Conservation (phyloP, 805 yeast species). For the Clavispora santaluciae region DNA sequence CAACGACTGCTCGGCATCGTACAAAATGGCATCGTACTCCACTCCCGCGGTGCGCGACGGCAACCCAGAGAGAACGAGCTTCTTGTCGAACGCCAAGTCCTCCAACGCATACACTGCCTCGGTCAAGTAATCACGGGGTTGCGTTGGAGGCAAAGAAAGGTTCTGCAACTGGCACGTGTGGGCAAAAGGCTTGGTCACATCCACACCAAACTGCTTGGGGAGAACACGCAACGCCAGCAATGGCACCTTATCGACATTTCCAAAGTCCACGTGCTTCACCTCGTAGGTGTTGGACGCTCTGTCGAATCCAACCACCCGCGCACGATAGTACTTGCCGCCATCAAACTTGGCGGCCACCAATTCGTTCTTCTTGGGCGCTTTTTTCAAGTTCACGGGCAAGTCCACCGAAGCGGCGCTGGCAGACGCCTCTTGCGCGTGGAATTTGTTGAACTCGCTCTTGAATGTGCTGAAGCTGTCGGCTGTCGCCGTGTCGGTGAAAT, state of each 20-base stretch:
- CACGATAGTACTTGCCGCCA: conserved; percentile 57
- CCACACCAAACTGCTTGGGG: conserved; percentile 44
- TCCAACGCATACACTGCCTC: conserved; percentile 53
- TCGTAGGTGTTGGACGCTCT: conserved; percentile 38
- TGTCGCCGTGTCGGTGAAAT: conserved; percentile 35
- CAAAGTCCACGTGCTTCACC: conserved; percentile 60
- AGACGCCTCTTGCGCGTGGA: conserved; percentile 35
- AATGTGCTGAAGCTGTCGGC: conserved; percentile 35
- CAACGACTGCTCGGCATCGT: conserved; percentile 52
- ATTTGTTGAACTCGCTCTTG: conserved; percentile 44
- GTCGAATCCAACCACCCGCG: conserved; percentile 45
- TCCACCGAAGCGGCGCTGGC: conserved; percentile 34
- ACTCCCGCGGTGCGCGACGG: conserved; percentile 35
- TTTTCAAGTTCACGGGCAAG: conserved; percentile 34
- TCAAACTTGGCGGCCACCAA: conserved; percentile 50
- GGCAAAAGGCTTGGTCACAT: conserved; percentile 48
- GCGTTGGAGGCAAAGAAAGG: conserved; percentile 52
- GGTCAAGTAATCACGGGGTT: conserved; percentile 49
- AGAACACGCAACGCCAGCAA: conserved; percentile 44
- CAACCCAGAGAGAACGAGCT: conserved; percentile 51
- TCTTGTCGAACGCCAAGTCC: conserved; percentile 47
- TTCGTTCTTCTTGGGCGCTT: conserved; percentile 51
- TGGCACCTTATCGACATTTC: conserved; percentile 46
- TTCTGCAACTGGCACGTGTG: conserved; percentile 50
- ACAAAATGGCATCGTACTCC: conserved; percentile 49